These are phyloP conservation scores for Diddensiella caesifluorescens DNA, from an alignment of 805 yeast species.

Conservation along the genomic window DNA sequence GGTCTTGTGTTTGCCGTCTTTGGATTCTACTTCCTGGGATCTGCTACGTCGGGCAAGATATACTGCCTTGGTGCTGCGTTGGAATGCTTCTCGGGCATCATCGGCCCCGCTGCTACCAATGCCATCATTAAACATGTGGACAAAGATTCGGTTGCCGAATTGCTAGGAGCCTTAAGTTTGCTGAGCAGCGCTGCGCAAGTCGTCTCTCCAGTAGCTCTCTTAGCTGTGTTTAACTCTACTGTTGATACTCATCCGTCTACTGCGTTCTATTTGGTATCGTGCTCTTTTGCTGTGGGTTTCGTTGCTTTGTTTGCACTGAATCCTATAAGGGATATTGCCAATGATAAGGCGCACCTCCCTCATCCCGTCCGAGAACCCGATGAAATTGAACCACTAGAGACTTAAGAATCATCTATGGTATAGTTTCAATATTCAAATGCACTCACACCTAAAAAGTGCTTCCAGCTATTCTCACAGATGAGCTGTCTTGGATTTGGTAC, in stretches of 20 bases:
- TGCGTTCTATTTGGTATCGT: conserved; percentile 1
- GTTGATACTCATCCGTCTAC: conserved; percentile 2
- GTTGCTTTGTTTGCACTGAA: background rate
- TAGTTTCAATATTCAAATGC: too few relatives aligned
- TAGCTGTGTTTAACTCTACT: conserved; percentile 2
- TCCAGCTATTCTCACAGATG: too few relatives aligned
- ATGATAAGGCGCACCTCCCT: too few relatives aligned
- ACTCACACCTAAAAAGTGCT: too few relatives aligned
- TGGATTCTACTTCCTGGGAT: background rate
- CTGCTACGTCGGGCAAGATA: conserved; percentile 5
- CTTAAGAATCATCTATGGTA: too few relatives aligned
- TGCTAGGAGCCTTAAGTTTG: conserved; percentile 26
- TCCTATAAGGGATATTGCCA: conserved; percentile 5
- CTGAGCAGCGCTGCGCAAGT: conserved; percentile 16
- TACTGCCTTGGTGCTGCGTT: background rate
- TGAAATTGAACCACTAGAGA: too few relatives aligned
- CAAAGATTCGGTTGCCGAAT: conserved; percentile 21
- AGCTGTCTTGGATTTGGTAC: too few relatives aligned
- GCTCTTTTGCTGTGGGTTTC: background rate
- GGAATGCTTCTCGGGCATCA: conserved; percentile 21
- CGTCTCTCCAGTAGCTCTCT: background rate
- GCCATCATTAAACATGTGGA: conserved; percentile 25
- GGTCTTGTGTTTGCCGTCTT: conserved; percentile 1
- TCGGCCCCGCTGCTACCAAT: conserved; percentile 22
- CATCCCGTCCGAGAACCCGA: too few relatives aligned